phyloP scores from a whole-genome alignment of 352 stramenopile species.

The Blastocystis sp. region DNA sequence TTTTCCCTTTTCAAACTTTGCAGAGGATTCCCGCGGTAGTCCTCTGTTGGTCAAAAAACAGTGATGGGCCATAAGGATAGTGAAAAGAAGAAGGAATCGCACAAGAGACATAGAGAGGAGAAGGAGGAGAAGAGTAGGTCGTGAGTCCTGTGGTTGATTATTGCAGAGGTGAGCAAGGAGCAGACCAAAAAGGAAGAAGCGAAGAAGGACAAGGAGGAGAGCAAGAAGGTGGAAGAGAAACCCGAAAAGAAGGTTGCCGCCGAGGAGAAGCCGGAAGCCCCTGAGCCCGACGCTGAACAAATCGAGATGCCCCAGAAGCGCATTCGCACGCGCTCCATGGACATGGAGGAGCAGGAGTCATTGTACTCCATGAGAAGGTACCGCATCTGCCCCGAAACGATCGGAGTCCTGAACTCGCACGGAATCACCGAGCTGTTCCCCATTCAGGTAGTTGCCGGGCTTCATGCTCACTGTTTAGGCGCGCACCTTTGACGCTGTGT shows the following conservation, averaged over 20 bases:
- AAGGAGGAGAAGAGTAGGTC: not conserved
- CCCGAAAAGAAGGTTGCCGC: not conserved
- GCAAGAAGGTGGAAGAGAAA: not conserved
- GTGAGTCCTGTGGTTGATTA: not conserved
- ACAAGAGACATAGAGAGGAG: slow-evolving; percentile 63
- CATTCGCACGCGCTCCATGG: slow-evolving; percentile 72
- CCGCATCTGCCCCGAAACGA: slow-evolving; percentile 71
- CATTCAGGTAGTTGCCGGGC: slow-evolving; percentile 79
- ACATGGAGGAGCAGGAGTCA: slow-evolving; percentile 62
- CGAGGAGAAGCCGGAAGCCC: not conserved
- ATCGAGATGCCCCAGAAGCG: slow-evolving; percentile 23
- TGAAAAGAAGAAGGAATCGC: slow-evolving; percentile 32
- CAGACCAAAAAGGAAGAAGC: not conserved
- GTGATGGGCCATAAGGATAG: slow-evolving; percentile 17
- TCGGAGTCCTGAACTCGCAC: slow-evolving; percentile 76
- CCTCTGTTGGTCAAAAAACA: not conserved
- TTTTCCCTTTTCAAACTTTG: too few species aligned
- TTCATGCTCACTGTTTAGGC: slow-evolving; percentile 71
- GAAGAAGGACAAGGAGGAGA: not conserved
- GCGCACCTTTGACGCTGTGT: slow-evolving; percentile 92
- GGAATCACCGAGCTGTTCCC: slow-evolving; percentile 87
- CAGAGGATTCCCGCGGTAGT: not conserved
- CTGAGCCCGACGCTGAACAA: not conserved
- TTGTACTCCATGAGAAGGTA: slow-evolving; percentile 70
- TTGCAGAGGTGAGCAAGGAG: not conserved